Base-by-base conservation (phyloP, 768 basidiomycete genomes). In the Mycena filopes region DNA sequence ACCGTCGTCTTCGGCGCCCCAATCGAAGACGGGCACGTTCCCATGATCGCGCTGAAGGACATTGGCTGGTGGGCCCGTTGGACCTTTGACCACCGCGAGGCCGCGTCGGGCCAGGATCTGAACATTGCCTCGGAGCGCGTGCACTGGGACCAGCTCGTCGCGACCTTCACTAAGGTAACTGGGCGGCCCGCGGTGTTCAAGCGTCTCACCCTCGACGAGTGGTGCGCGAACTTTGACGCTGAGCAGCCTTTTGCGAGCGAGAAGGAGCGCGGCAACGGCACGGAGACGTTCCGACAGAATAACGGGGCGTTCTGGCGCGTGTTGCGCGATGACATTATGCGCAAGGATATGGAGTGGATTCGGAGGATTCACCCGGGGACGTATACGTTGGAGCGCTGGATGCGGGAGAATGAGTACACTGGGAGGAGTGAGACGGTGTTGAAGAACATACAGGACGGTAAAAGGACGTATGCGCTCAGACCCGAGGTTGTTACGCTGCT, bases 1-100 rank as follows among this genome's bases (percentile, higher is more conserved):
- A 80, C 80, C 15, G 71, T 76, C 33, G 76, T 81, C 13, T 82
- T 81, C 66, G 79, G 76, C 26, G 68, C 76, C 18, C 78, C 80
- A 0, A 71, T 80, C 29, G 71, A 66, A 21, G 72, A 80, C 46
- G 79, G 78, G 1, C 73, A 73, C 36, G 72, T 80, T 31, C 77
- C 79, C 29, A 71, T 80, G 71, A 77, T 81, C 31, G 74, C 79
- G 2, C 71, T 82, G 18, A 65, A 74, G 28, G 81, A 82, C 64
- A 71, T 81, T 13, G 81, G 76, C 29, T 81, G 74, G 72, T 82
- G 77, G 75, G 76, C 65, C 15, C 36, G 36, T 11, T 36, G 36
- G 36, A 36, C 36, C 15, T 36, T 36, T 15, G 36, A 36, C 36
- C 70, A 80, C 55, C 79, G 75, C 36, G 67, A 64, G 12, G 66